Percentiles rank a stretch among this genome's conserved stretches.
phyloP scores from a whole-genome alignment of 768 basidiomycete species.

The Peribolospora kevripleyi region DNA sequence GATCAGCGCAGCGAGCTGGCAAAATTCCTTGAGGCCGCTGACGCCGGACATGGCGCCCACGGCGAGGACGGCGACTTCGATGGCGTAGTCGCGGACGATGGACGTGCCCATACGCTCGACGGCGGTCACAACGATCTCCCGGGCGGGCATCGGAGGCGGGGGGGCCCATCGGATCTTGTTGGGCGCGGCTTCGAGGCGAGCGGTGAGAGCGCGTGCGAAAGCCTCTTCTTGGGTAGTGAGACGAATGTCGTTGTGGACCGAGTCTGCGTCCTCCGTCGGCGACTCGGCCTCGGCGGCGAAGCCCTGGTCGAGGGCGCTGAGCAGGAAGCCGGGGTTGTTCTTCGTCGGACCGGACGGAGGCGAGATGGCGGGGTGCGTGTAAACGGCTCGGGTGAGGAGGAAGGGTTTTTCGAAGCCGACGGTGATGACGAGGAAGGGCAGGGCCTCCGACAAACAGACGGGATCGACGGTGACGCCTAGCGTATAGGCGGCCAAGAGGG shows the following conservation, averaged over 20 bases:
- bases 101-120: constrained; percentile 51
- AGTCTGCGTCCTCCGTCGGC: constrained; percentile 6
- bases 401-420: constrained; percentile 96
- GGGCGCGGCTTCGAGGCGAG: background rate
- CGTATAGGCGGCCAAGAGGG: constrained; percentile 48
- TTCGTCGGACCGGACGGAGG: constrained; percentile 11
- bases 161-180: constrained; percentile 19
- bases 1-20: constrained; percentile 73
- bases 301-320: constrained; percentile 10
- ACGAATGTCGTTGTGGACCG: constrained; percentile 1
- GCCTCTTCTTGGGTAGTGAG: background rate
- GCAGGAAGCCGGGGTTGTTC: too few species aligned
- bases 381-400: constrained; percentile 66
- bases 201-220: background rate
- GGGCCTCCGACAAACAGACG: constrained; percentile 73
- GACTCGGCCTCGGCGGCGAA: constrained; percentile 4
- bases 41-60: constrained; percentile 71
- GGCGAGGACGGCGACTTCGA: constrained; percentile 72
- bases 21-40: constrained; percentile 75
- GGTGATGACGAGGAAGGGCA: constrained; percentile 92
- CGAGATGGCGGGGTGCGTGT: constrained; percentile 40
- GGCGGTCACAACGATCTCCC: constrained; percentile 61
- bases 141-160: constrained; percentile 32
- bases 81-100: constrained; percentile 74
- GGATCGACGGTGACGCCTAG: constrained; percentile 75